These are phyloP conservation scores for Pterulicium gracile DNA, from an alignment of 1,284 basidiomycete species.

Conservation along the genomic window DNA sequence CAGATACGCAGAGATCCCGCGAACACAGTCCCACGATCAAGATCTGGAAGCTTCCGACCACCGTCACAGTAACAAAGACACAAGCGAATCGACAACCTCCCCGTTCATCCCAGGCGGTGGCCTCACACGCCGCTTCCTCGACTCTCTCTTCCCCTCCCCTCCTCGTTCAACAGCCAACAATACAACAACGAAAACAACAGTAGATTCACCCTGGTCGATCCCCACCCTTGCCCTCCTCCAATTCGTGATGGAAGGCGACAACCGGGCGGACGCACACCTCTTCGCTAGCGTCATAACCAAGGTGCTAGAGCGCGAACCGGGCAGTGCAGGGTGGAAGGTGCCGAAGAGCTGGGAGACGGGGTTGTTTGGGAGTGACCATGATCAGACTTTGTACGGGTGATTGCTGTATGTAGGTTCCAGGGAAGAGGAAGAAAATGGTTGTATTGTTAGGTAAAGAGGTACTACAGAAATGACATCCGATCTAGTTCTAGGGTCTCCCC, in stretches of 20 bases:
- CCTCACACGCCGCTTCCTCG: conserved; percentile 18
- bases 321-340: conserved; percentile 38
- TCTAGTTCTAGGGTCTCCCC: too few species aligned
- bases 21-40: conserved; percentile 22
- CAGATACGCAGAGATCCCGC: conserved; percentile 34
- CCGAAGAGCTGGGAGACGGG: conserved; percentile 58
- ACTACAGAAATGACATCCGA: too few species aligned
- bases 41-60: conserved; percentile 1
- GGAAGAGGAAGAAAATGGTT: too few species aligned
- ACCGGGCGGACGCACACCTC: conserved; percentile 56
- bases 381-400: conserved; percentile 60
- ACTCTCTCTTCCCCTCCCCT: too few species aligned
- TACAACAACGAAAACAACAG: too few species aligned
- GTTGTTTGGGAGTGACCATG: conserved; percentile 62
- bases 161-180: too few species aligned
- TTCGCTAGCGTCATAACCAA: conserved; percentile 45
- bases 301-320: conserved; percentile 20
- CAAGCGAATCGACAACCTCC: conserved; percentile 17
- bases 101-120: conserved; percentile 72
- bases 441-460: too few species aligned
- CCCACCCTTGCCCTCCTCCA: conserved; percentile 48
- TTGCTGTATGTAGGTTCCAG: too few species aligned
- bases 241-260: conserved; percentile 72
- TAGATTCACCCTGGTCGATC: conserved; percentile 51
- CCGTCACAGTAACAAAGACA: neutral